phyloP scores from a whole-genome alignment of 2,329 filamentous ascomycete genomes.

The Ceratocystiopsis brevicomis region DNA sequence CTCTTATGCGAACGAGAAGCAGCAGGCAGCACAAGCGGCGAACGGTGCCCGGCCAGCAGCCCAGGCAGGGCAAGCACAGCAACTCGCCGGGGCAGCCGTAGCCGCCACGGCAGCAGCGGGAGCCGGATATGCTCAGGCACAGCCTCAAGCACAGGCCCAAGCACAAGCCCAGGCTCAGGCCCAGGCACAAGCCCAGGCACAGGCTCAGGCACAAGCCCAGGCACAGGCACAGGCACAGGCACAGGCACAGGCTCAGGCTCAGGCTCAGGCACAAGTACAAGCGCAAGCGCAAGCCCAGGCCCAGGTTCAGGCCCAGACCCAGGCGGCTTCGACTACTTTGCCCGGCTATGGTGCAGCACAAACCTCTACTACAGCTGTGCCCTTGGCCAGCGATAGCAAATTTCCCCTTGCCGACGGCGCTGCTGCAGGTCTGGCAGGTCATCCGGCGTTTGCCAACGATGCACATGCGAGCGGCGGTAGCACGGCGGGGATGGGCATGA shows the following conservation, averaged over 20 bases:
- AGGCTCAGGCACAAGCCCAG: background rate
- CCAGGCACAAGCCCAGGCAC: too few relatives aligned
- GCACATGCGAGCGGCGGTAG: slow-evolving; percentile 22
- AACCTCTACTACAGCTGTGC: slow-evolving; percentile 3
- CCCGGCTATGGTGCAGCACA: slow-evolving; percentile 1
- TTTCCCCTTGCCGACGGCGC: too few relatives aligned
- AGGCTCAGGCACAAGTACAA: too few relatives aligned
- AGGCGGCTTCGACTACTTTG: too few relatives aligned
- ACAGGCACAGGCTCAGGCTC: too few relatives aligned
- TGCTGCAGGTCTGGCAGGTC: slow-evolving; percentile 27
- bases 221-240: too few relatives aligned
- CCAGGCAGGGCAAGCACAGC: slow-evolving; percentile 10
- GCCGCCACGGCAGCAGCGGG: slow-evolving; percentile 8
- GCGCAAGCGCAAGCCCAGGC: too few relatives aligned
- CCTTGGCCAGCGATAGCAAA: slow-evolving; percentile 2
- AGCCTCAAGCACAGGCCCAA: background rate
- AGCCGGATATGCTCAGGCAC: background rate
- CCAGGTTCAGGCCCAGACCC: too few relatives aligned
- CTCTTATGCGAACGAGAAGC: slow-evolving; percentile 71
- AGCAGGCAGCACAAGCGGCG: slow-evolving; percentile 19
- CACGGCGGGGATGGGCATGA: too few relatives aligned
- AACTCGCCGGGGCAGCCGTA: slow-evolving; percentile 6
- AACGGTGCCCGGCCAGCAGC: slow-evolving; percentile 17
- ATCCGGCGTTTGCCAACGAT: slow-evolving; percentile 87
- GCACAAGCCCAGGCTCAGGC: too few relatives aligned